phyloP scores from a whole-genome alignment of 2,329 filamentous ascomycete genomes.

The Alternaria burnsii region DNA sequence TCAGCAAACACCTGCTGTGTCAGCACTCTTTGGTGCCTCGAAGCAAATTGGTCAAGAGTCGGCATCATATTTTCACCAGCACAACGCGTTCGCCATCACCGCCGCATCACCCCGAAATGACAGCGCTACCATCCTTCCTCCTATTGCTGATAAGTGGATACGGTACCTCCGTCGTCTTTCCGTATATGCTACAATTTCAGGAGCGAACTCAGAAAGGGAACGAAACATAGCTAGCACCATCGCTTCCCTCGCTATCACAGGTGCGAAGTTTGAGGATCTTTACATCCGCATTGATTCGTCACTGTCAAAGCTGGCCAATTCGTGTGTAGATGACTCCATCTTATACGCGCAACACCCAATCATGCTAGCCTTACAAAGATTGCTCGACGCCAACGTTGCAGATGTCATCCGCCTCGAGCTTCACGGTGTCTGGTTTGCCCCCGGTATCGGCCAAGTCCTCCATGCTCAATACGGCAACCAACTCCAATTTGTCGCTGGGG shows the following conservation, averaged over 20 bases:
- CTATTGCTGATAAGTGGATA: slow-evolving; percentile 29
- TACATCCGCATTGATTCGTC: slow-evolving; percentile 18
- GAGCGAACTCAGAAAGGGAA: slow-evolving; percentile 4
- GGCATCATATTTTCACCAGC: slow-evolving; percentile 34
- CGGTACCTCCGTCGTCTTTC: slow-evolving; percentile 25
- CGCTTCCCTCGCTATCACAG: slow-evolving; percentile 16
- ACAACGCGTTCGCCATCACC: slow-evolving; percentile 19
- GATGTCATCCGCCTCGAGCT: slow-evolving; percentile 17
- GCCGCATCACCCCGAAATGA: not conserved
- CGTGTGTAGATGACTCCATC: slow-evolving; percentile 28
- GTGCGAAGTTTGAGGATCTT: slow-evolving; percentile 22
- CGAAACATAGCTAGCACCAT: slow-evolving; percentile 20
- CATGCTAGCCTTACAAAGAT: slow-evolving; percentile 14
- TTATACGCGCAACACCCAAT: slow-evolving; percentile 25
- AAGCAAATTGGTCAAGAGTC: slow-evolving; percentile 28
- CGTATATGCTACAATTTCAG: slow-evolving; percentile 13
- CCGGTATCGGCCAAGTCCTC: slow-evolving; percentile 18
- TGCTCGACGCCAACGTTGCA: slow-evolving; percentile 19
- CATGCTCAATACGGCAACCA: slow-evolving; percentile 8
- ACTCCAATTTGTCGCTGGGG: slow-evolving; percentile 11
- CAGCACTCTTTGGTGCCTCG: slow-evolving; percentile 27
- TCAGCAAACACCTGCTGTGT: not conserved
- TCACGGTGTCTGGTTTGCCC: slow-evolving; percentile 23
- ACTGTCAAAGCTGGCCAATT: slow-evolving; percentile 23
- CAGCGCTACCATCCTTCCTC: slow-evolving; percentile 24